A percentile compares a stretch with the other conserved stretches of the same genome.
Conservation (phyloP, 2,329 filamentous ascomycete genomes). For the Trichocomaceae sp. region DNA sequence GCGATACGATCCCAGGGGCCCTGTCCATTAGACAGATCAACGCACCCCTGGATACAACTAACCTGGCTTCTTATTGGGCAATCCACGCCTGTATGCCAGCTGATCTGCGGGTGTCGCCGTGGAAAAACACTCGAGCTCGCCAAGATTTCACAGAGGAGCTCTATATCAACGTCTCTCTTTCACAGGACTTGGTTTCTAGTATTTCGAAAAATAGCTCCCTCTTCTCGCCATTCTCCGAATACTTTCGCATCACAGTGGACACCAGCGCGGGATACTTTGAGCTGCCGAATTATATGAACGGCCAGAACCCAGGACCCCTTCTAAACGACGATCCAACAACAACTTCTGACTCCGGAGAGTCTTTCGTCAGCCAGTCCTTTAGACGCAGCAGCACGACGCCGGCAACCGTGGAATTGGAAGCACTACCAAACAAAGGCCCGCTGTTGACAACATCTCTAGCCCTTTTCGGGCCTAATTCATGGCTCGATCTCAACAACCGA, state of each 20-base stretch:
- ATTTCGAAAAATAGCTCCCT: too few species aligned
- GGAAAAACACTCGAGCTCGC: conserved; percentile 20
- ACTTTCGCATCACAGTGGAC: conserved; percentile 16
- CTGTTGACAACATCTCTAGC: conserved; percentile 13
- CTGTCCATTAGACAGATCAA: background rate
- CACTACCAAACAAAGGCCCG: conserved; percentile 5
- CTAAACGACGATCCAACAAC: background rate
- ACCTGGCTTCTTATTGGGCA: conserved; percentile 10
- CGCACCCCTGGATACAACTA: too few species aligned
- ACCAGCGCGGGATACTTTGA: conserved; percentile 30
- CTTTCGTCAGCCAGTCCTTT: too few species aligned
- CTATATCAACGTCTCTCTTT: conserved; percentile 20
- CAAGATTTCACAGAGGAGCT: conserved; percentile 26
- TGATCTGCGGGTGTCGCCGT: conserved; percentile 19
- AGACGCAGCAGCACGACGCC: background rate
- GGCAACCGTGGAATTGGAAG: background rate
- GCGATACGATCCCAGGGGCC: conserved; percentile 14
- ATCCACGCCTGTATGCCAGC: conserved; percentile 25
- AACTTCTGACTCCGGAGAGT: background rate
- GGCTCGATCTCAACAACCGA: too few species aligned
- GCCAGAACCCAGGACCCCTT: conserved; percentile 14
- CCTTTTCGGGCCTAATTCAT: background rate
- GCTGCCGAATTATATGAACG: conserved; percentile 26
- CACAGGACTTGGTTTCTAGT: background rate
- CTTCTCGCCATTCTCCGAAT: too few species aligned